phyloP scores from a whole-genome alignment of 108 stramenopile species.

The Cylindrotheca closterium region DNA sequence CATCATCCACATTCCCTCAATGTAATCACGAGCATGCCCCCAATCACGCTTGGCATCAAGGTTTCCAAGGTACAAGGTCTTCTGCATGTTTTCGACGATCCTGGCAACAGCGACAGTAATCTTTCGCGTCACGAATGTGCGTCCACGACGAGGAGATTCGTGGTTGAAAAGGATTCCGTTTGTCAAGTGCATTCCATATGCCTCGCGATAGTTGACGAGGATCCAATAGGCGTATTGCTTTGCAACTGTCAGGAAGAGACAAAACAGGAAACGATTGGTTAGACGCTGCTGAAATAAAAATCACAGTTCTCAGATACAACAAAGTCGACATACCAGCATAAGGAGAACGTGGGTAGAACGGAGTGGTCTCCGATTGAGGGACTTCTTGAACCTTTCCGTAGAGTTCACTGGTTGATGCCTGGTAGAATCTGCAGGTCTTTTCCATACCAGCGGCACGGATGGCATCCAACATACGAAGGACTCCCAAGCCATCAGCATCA shows the following conservation, averaged over 20 bases:
- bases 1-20: constrained; percentile 99
- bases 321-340: constrained; percentile 72
- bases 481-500: constrained; percentile 97
- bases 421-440: constrained; percentile 87
- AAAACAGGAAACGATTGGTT: constrained; percentile 61
- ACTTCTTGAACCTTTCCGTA: constrained; percentile 99
- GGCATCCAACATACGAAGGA: constrained; percentile 97
- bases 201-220: constrained; percentile 98
- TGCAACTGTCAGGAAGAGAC: constrained; percentile 90
- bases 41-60: constrained; percentile 99
- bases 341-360: constrained; percentile 99
- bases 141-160: constrained; percentile 97
- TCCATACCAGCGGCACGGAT: constrained; percentile 92
- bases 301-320: background rate
- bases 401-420: constrained; percentile 98
- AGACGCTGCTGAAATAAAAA: background rate
- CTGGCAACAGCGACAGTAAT: constrained; percentile 93
- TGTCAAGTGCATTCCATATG: constrained; percentile 96
- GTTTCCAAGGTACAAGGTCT: constrained; percentile 94
- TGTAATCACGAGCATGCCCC: constrained; percentile 99
- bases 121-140: constrained; percentile 98
- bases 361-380: constrained; percentile 98
- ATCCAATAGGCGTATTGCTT: constrained; percentile 99
- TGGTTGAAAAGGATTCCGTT: constrained; percentile 99
- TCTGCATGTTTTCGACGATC: constrained; percentile 84